Conservation (phyloP, 345 rosid genomes). For the Turritis glabra region DNA sequence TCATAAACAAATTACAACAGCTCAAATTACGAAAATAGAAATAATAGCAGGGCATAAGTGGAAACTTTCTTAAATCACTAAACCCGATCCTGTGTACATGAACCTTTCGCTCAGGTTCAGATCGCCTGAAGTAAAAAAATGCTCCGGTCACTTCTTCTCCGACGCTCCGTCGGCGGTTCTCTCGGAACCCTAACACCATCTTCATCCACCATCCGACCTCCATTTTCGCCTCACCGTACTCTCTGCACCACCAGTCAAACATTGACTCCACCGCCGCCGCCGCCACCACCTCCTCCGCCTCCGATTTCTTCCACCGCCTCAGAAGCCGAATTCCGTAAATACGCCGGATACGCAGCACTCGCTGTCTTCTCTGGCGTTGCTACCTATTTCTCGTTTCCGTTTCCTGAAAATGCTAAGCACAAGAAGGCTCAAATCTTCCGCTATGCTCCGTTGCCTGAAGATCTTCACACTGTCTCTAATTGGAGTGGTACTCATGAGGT, state of each 20-base stretch:
- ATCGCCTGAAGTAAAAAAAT: slow-evolving; percentile 45
- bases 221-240: slow-evolving; percentile 39
- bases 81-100: slow-evolving; percentile 9
- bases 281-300: slow-evolving; percentile 36
- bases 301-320: slow-evolving; percentile 52
- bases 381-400: slow-evolving; percentile 90
- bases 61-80: slow-evolving; percentile 9
- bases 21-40: neutral
- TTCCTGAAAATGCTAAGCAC: slow-evolving; percentile 76
- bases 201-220: slow-evolving; percentile 31
- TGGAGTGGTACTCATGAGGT: slow-evolving; percentile 99
- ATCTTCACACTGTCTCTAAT: slow-evolving; percentile 90
- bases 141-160: slow-evolving; percentile 54
- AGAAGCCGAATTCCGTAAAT: slow-evolving; percentile 70
- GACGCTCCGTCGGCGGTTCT: slow-evolving; percentile 46
- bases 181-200: slow-evolving; percentile 22
- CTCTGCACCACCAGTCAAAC: slow-evolving; percentile 39
- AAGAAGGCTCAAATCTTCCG: slow-evolving; percentile 90
- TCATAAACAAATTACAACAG: neutral
- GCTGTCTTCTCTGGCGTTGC: slow-evolving; percentile 72
- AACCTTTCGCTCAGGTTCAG: slow-evolving; percentile 28
- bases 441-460: slow-evolving; percentile 89
- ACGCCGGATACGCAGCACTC: slow-evolving; percentile 86
- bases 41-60: neutral
- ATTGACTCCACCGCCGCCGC: slow-evolving; percentile 39